Evolutionary conservation across 805 yeast genomes (phyloP).

Genomic region (Hanseniaspora valbyensis): DNA sequence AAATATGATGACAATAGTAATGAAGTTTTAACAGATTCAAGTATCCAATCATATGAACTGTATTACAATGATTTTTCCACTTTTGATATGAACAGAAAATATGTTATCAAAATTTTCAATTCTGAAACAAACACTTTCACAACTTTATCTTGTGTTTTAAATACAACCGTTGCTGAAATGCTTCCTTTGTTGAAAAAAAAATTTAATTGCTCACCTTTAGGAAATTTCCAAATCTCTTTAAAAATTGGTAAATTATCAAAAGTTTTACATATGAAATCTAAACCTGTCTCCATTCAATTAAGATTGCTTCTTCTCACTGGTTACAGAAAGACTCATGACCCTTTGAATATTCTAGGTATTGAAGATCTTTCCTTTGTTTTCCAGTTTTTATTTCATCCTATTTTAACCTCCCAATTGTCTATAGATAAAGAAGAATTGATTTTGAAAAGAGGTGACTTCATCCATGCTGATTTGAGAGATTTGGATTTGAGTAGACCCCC

Average conservation of each 20-base stretch:
- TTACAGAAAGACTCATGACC: slow-evolving; percentile 57
- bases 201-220: slow-evolving; percentile 56
- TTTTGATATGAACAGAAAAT: slow-evolving; percentile 26
- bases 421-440: slow-evolving; percentile 62
- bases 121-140: slow-evolving; percentile 75
- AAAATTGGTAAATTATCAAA: slow-evolving; percentile 68
- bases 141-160: slow-evolving; percentile 67
- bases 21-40: slow-evolving; percentile 22
- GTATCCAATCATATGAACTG: slow-evolving; percentile 29
- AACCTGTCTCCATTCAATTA: slow-evolving; percentile 67
- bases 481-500: slow-evolving; percentile 77
- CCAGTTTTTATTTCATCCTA: slow-evolving; percentile 62
- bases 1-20: neutral
- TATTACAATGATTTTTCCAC: slow-evolving; percentile 31
- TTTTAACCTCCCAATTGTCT: slow-evolving; percentile 47
- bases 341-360: slow-evolving; percentile 64
- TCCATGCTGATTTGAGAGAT: slow-evolving; percentile 60
- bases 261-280: slow-evolving; percentile 58
- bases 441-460: slow-evolving; percentile 45
- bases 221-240: slow-evolving; percentile 65
- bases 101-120: slow-evolving; percentile 58
- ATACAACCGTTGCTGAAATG: slow-evolving; percentile 66
- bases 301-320: slow-evolving; percentile 66
- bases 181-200: slow-evolving; percentile 63
- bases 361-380: slow-evolving; percentile 75